A percentile compares a stretch with the other conserved stretches of the same genome.
These are phyloP conservation scores for Capsicum pubescens DNA, from an alignment of 257 asterid genomes.

Conservation along the genomic window DNA sequence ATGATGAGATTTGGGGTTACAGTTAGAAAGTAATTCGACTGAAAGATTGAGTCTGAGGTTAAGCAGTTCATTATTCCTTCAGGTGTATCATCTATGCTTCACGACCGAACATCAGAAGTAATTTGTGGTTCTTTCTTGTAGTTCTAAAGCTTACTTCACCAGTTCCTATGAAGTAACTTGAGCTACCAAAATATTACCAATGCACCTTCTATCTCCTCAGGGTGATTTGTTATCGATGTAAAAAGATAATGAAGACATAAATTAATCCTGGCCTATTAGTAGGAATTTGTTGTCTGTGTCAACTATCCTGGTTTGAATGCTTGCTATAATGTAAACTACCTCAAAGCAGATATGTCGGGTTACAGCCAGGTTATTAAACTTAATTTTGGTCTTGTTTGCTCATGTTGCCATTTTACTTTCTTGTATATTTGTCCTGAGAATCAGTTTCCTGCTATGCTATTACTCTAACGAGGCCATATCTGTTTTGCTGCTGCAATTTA, in stretches of 20 bases:
- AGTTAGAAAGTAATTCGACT: background rate
- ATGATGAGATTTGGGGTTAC: background rate
- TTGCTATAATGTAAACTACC: conserved; percentile 13
- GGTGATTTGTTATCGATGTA: background rate
- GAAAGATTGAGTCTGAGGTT: conserved; percentile 5
- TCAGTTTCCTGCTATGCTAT: background rate
- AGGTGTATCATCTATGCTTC: background rate
- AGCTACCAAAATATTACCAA: conserved; percentile 5
- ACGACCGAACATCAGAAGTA: background rate
- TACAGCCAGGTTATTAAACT: background rate
- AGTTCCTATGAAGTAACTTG: background rate
- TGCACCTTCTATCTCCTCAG: background rate
- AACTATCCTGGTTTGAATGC: background rate
- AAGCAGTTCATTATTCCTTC: background rate
- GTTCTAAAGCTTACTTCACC: background rate
- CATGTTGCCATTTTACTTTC: background rate
- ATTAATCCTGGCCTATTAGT: background rate
- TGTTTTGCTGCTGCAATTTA: background rate
- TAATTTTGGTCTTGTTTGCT: background rate
- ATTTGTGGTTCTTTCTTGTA: background rate
- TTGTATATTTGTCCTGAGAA: background rate
- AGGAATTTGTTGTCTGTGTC: background rate
- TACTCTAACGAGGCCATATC: background rate
- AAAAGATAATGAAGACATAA: background rate
- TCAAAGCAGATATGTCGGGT: background rate